Conservation (phyloP, 2,329 filamentous ascomycete genomes). For the Trichoderma breve region DNA sequence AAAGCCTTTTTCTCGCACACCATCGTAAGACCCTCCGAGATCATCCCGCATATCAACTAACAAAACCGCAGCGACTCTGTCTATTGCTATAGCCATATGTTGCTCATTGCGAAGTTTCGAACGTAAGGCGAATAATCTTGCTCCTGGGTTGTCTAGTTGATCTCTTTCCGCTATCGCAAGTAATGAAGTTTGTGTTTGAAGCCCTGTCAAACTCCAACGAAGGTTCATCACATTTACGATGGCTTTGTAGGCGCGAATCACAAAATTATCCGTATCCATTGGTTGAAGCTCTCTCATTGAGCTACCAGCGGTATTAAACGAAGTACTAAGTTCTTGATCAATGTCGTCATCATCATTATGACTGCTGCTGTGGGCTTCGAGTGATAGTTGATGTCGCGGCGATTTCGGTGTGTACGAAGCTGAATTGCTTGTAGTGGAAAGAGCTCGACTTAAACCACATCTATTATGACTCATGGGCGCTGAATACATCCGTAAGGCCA, state of each 20-base stretch:
- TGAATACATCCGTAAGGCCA: neutral
- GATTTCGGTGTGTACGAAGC: neutral
- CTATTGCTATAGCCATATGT: neutral
- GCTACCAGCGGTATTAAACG: neutral
- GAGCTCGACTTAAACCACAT: neutral
- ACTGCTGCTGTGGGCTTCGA: neutral
- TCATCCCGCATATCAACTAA: neutral
- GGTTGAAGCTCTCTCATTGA: neutral
- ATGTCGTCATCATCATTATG: neutral
- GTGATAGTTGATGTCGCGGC: neutral
- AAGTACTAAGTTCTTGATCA: neutral
- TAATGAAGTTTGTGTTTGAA: neutral
- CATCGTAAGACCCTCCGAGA: neutral
- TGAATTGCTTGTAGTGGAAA: neutral
- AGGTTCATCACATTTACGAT: neutral
- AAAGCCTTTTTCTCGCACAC: neutral
- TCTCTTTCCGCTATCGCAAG: neutral
- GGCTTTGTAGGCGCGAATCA: neutral
- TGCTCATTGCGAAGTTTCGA: neutral
- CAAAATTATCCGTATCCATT: neutral
- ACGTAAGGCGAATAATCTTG: neutral
- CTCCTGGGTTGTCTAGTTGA: neutral
- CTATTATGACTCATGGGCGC: neutral
- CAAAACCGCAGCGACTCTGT: neutral
- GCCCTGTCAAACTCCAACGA: neutral